Evolutionary conservation across 202 grass and related monocot genomes (phyloP).

Genomic region (Tripidium arundinaceum): DNA sequence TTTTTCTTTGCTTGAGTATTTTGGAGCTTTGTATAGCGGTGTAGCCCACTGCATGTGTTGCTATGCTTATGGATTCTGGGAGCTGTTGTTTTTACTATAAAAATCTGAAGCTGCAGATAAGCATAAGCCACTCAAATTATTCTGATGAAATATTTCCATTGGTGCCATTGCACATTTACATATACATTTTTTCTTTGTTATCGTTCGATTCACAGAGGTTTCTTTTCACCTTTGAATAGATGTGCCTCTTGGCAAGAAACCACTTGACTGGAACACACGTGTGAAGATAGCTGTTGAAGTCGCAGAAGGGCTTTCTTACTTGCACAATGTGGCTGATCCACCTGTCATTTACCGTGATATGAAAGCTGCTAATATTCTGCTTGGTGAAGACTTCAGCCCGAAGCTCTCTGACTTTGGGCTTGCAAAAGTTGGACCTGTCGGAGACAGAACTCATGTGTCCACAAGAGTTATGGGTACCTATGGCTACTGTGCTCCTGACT

Average conservation of each 20-base stretch:
- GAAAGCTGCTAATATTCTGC: conserved; percentile 89
- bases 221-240: conserved; percentile 50
- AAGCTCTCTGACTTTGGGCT: conserved; percentile 99
- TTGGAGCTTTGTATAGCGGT: background rate
- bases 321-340: conserved; percentile 89
- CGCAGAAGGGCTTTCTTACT: conserved; percentile 80
- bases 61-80: background rate
- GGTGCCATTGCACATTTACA: background rate
- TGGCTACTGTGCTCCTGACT: conserved; percentile 96
- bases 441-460: conserved; percentile 84
- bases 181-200: background rate
- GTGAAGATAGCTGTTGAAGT: conserved; percentile 83
- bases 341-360: conserved; percentile 96
- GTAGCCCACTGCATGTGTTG: background rate
- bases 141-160: background rate
- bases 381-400: conserved; percentile 68
- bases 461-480: conserved; percentile 99
- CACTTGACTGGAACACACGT: conserved; percentile 87
- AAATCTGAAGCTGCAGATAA: background rate
- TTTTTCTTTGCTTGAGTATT: background rate
- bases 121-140: background rate
- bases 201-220: conserved; percentile 14
- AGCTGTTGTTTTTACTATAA: background rate
- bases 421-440: conserved; percentile 87
- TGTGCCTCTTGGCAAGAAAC: conserved; percentile 50